Evolutionary conservation across 208 protist genomes (phyloP).

Genomic region (Trypanosoma boissoni): DNA sequence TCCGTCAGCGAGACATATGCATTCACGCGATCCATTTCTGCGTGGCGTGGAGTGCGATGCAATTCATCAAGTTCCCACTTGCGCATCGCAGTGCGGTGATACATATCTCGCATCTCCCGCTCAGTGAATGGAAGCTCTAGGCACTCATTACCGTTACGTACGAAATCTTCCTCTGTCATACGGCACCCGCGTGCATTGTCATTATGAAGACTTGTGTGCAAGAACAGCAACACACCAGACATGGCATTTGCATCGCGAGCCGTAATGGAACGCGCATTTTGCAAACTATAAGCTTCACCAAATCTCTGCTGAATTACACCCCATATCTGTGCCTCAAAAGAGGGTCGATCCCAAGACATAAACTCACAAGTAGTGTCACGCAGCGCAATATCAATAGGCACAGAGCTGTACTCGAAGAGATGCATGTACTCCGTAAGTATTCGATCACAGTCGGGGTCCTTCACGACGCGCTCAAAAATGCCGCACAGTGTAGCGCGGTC

Average conservation of each 20-base stretch:
- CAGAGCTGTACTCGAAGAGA: slow-evolving; percentile 61
- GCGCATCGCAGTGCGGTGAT: slow-evolving; percentile 40
- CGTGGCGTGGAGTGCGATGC: slow-evolving; percentile 70
- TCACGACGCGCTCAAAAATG: slow-evolving; percentile 81
- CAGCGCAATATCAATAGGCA: slow-evolving; percentile 82
- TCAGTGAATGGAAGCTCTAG: slow-evolving; percentile 63
- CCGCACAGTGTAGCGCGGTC: slow-evolving; percentile 52
- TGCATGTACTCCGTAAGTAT: slow-evolving; percentile 70
- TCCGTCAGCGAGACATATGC: too few relatives aligned
- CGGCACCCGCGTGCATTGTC: slow-evolving; percentile 35
- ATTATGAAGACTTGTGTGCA: slow-evolving; percentile 90
- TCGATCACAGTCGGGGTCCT: slow-evolving; percentile 40
- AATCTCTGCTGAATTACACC: slow-evolving; percentile 72
- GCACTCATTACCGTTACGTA: slow-evolving; percentile 63
- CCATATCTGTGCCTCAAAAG: slow-evolving; percentile 88
- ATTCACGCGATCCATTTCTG: slow-evolving; percentile 37
- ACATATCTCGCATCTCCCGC: slow-evolving; percentile 73
- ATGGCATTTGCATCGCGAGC: slow-evolving; percentile 75
- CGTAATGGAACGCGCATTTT: slow-evolving; percentile 68
- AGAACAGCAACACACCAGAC: slow-evolving; percentile 82
- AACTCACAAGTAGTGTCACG: slow-evolving; percentile 87
- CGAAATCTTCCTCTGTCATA: slow-evolving; percentile 64
- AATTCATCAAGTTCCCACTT: slow-evolving; percentile 81
- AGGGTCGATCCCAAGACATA: slow-evolving; percentile 86
- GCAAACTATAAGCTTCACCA: slow-evolving; percentile 67